These are phyloP conservation scores for Cercospora nicotianae DNA, from an alignment of 2,329 filamentous ascomycete genomes.

Conservation along the genomic window DNA sequence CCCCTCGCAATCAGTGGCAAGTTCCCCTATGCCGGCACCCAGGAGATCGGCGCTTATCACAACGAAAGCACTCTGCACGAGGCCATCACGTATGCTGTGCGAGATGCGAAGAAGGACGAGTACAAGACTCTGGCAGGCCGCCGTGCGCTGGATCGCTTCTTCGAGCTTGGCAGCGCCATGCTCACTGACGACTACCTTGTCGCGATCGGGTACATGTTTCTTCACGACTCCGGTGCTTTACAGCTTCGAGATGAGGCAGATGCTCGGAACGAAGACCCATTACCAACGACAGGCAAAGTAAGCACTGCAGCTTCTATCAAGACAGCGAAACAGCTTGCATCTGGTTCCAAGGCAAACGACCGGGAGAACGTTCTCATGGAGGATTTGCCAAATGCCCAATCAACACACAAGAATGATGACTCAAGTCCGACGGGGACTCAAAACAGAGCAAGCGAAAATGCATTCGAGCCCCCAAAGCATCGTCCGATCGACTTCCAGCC, in stretches of 20 bases:
- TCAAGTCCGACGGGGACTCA: not conserved
- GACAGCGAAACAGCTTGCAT: not conserved
- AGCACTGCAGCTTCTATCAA: not conserved
- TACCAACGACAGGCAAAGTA: too few relatives aligned
- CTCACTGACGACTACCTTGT: not conserved
- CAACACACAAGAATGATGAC: not conserved
- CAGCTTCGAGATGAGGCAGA: not conserved
- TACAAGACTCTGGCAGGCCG: not conserved
- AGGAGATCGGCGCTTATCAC: not conserved
- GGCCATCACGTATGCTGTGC: slow-evolving; percentile 6
- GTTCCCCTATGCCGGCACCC: not conserved
- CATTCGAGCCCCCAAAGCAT: not conserved
- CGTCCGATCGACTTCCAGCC: not conserved
- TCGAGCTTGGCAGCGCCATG: not conserved
- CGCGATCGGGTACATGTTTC: not conserved
- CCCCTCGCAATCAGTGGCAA: not conserved
- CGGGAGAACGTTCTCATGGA: not conserved
- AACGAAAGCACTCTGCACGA: not conserved
- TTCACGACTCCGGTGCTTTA: not conserved
- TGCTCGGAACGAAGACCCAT: not conserved
- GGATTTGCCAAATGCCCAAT: not conserved
- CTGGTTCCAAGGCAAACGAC: not conserved
- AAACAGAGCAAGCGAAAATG: not conserved
- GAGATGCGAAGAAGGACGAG: not conserved
- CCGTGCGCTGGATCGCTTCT: not conserved